phyloP scores from a whole-genome alignment of 2,329 filamentous ascomycete species.

The Berkeleyomyces rouxiae region DNA sequence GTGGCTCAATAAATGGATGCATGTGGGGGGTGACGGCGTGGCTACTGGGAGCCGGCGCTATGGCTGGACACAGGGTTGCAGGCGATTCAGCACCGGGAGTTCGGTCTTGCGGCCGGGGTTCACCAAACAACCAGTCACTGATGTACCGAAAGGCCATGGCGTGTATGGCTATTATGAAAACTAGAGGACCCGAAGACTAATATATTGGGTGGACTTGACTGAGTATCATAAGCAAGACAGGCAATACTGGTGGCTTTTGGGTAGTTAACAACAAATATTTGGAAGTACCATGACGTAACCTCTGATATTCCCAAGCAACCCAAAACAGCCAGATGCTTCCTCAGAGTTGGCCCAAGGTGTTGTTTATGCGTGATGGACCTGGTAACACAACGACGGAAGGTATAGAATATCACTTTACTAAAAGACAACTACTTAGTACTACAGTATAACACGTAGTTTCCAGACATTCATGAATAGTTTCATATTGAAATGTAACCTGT shows the following conservation, averaged over 20 bases:
- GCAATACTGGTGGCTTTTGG: too few species aligned
- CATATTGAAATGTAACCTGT: neutral
- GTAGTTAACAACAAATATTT: too few species aligned
- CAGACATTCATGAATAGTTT: too few species aligned
- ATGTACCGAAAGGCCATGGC: neutral
- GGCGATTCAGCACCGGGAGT: slow-evolving; percentile 2
- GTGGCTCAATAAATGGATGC: neutral
- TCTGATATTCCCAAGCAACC: too few species aligned
- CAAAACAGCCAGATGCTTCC: too few species aligned
- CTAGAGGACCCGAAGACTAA: neutral
- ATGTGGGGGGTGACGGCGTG: neutral
- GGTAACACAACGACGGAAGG: neutral
- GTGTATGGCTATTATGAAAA: neutral
- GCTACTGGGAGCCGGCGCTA: neutral
- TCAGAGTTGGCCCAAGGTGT: neutral
- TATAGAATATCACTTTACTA: neutral
- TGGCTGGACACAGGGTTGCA: neutral
- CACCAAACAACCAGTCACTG: neutral
- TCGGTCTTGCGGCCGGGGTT: neutral
- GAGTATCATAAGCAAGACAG: too few species aligned
- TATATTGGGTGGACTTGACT: neutral
- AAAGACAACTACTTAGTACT: neutral
- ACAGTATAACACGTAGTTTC: neutral
- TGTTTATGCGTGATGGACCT: neutral
- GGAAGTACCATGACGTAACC: too few species aligned